Evolutionary conservation across 2,329 filamentous ascomycete species (phyloP), one percentile per base, ranked within the genome.

Genomic region (Xylariaceae sp.): DNA sequence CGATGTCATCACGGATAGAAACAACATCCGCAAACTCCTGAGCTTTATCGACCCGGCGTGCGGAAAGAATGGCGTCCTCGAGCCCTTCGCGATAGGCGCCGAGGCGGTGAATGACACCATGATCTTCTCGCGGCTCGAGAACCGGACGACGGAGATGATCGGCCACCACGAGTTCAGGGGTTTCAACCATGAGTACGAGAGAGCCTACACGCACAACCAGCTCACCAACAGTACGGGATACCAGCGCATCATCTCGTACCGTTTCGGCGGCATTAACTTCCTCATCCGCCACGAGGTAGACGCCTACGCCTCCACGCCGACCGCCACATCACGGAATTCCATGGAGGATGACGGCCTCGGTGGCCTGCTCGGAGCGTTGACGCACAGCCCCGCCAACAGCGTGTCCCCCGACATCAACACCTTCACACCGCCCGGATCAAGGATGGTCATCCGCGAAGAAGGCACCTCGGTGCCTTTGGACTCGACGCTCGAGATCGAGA

Each of bases 21-120:
- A 78, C 67, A 80, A 77, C 54, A 73, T 81, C 54, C 76, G 78
- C 35, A 81, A 81, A 66, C 75, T 81, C 17, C 70, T 81, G 1
- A 70, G 71, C 1, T 79, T 81, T 60, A 61, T 79, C 53, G 68
- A 74, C 39, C 71, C 15, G 5, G 60, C 65, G 2, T 57, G 50
- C 23, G 68, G 58, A 47, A 61, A 70, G 23, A 30, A 30, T 5
- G 23, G 23, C 37, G 60, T 63, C 13, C 64, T 68, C 9, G 69
- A 76, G 11, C 8, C 67, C 4, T 80, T 80, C 61, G 72, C 68
- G n/a, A 77, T 81, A 47, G 58, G 71, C 0, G 68, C 77, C 34
- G 78, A 81, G 60, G 59, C 76, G 3, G 65, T 64, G 2, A 64
- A 69, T 13, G 68, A 72, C 9, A 79, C 77, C 0, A 71, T 71